Evolutionary conservation across 768 basidiomycete species (phyloP).

Genomic region (Lyophyllum decastes): DNA sequence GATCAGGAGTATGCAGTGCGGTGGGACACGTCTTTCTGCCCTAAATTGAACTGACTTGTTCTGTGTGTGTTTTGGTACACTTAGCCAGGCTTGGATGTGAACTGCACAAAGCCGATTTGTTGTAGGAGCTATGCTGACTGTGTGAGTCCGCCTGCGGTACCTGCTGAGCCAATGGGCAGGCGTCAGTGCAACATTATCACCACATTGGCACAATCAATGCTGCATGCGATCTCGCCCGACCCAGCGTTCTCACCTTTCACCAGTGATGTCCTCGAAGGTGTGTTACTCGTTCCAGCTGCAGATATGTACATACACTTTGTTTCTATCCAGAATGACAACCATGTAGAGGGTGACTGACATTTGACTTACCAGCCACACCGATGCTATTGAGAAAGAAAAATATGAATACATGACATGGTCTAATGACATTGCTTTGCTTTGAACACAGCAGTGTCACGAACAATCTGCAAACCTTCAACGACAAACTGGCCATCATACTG

Average conservation of each 20-base stretch:
- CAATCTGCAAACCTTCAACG: conserved; percentile 48
- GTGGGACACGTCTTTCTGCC: no score
- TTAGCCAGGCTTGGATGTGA: conserved; percentile 54
- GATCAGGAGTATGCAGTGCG: conserved; percentile 54
- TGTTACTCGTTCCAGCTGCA: background rate
- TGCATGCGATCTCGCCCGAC: conserved; percentile 40
- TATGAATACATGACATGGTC: no score
- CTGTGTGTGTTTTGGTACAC: no score
- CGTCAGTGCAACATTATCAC: conserved; percentile 55
- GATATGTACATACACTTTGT: conserved; percentile 31
- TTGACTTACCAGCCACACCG: no score
- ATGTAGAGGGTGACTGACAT: no score
- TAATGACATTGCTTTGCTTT: background rate
- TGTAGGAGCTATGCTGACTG: conserved; percentile 52
- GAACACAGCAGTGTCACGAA: conserved; percentile 40
- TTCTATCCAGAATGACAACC: no score
- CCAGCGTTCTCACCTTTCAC: conserved; percentile 60
- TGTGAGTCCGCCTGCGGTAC: conserved; percentile 32
- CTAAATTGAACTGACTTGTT: no score
- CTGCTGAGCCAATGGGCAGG: conserved; percentile 52
- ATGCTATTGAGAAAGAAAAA: no score
- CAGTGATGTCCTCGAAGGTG: conserved; percentile 65
- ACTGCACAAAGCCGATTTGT: conserved; percentile 63
- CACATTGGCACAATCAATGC: conserved; percentile 50
- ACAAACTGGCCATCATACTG: conserved; percentile 42